Percentiles rank a stretch among this genome's conserved stretches.
phyloP scores from a whole-genome alignment of 1,284 basidiomycete genomes.

The Malassezia nana region DNA sequence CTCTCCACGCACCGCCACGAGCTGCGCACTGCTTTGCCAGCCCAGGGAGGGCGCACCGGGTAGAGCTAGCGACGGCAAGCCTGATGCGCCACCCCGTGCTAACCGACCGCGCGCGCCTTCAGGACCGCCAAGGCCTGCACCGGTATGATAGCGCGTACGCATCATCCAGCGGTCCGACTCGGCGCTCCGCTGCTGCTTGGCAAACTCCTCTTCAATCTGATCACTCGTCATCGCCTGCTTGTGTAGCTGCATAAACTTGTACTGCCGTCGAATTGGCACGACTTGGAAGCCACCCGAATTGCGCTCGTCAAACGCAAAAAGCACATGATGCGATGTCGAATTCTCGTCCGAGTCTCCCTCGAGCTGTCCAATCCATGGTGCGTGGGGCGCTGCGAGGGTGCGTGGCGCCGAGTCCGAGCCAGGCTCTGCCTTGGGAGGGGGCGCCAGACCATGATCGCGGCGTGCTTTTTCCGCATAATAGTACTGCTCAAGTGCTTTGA shows the following conservation, averaged over 20 bases:
- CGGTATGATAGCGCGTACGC: constrained; percentile 22
- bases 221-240: constrained; percentile 30
- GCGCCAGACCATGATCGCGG: constrained; percentile 8
- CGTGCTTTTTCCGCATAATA: constrained; percentile 15
- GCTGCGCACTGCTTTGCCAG: constrained; percentile 10
- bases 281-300: constrained; percentile 44
- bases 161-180: constrained; percentile 30
- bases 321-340: constrained; percentile 38
- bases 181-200: constrained; percentile 28
- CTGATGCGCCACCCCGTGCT: neutral
- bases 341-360: constrained; percentile 40
- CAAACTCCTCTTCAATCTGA: constrained; percentile 32
- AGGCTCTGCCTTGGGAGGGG: constrained; percentile 20
- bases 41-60: constrained; percentile 8
- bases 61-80: constrained; percentile 13
- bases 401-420: constrained; percentile 12
- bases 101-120: too few relatives aligned
- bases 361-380: constrained; percentile 47
- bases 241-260: constrained; percentile 46
- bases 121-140: neutral
- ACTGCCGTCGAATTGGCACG: constrained; percentile 40
- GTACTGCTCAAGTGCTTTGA: constrained; percentile 23
- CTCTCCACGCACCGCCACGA: constrained; percentile 15
- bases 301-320: constrained; percentile 45
- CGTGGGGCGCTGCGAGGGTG: constrained; percentile 22